Evolutionary conservation across 2,329 filamentous ascomycete genomes (phyloP).

Genomic region (Ophiostoma piceae): DNA sequence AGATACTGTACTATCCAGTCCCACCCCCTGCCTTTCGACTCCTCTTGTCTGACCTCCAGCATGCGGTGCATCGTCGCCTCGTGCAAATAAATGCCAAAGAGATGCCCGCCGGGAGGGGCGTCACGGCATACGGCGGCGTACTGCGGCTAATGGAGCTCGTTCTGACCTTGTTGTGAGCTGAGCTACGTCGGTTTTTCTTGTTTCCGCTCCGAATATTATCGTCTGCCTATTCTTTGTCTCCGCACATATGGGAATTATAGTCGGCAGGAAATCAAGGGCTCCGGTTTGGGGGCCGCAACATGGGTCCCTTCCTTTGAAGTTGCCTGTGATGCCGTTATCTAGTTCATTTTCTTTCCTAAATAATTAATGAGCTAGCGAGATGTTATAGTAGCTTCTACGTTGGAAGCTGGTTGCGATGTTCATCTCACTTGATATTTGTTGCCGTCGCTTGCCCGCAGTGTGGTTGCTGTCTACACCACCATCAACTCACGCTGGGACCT

Average conservation of each 20-base stretch:
- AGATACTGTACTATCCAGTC: not conserved
- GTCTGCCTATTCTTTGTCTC: not conserved
- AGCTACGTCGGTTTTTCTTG: not conserved
- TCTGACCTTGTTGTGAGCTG: not conserved
- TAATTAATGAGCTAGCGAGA: not conserved
- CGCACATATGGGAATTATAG: not conserved
- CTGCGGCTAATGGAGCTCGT: not conserved
- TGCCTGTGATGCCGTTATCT: not conserved
- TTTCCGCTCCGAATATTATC: not conserved
- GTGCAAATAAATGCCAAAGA: not conserved
- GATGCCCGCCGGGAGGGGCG: not conserved
- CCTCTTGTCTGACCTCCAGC: not conserved
- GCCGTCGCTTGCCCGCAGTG: too few species aligned
- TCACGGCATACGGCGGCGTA: not conserved
- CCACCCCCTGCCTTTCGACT: not conserved
- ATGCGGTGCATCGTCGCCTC: not conserved
- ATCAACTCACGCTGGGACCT: too few species aligned
- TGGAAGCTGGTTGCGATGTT: too few species aligned
- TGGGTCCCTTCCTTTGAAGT: not conserved
- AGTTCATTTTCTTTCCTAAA: not conserved
- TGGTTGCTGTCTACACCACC: too few species aligned
- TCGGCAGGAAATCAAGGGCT: not conserved
- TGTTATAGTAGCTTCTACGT: not conserved
- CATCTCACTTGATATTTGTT: too few species aligned
- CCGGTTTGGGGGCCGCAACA: slow-evolving; percentile 6